Evolutionary conservation across 139 green algal species (phyloP), one percentile per base, ranked within the genome.

Genomic region (Diplosphaera chodatii): DNA sequence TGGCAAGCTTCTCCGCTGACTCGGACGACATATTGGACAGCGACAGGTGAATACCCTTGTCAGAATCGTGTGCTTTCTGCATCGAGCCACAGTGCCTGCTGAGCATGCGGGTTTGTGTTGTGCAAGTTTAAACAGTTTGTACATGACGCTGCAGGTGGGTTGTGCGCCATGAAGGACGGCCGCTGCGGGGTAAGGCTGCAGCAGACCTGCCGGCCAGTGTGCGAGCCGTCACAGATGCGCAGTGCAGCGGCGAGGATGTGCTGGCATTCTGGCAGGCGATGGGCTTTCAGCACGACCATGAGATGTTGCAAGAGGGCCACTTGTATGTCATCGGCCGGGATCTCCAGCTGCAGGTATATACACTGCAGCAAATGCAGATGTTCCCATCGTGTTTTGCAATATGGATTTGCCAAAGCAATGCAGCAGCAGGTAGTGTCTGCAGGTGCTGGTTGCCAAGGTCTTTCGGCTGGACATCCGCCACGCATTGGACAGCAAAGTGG

Each of bases 261-360:
- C 59, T 32, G 21, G 23, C n/a, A 25, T 65, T 65, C 27, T 65
- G 59, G 59, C 25, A 65, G 28, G 23, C 59, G 59, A 21, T 65
- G 59, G 59, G 59, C 18, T 65, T 65, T n/a, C 23, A 32, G 28
- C 59, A 18, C 3, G 27, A 33, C 27, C 27, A 65, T 3, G 59
- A 65, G 59, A 31, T 65, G n/a, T 3, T 65, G 59, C n/a, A 65
- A n/a, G 59, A 65, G 27, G 59, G 59, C 59, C 59, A 33, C 27
- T 18, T 21, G 25, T 65, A 33, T 15, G 59, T 65, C 3, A 4
- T 65, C 59, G 18, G 27, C n/a, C 59, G 32, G 25, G 59, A 8
- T n/a, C 2, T 65, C 25, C 59, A 21, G 28, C 59, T 65, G 25
- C 25, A 65, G 59, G 59, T 65, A 10, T 3, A n/a, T n/a, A n/a